phyloP scores from a whole-genome alignment of 768 basidiomycete genomes.

The Boletus barrowsii region DNA sequence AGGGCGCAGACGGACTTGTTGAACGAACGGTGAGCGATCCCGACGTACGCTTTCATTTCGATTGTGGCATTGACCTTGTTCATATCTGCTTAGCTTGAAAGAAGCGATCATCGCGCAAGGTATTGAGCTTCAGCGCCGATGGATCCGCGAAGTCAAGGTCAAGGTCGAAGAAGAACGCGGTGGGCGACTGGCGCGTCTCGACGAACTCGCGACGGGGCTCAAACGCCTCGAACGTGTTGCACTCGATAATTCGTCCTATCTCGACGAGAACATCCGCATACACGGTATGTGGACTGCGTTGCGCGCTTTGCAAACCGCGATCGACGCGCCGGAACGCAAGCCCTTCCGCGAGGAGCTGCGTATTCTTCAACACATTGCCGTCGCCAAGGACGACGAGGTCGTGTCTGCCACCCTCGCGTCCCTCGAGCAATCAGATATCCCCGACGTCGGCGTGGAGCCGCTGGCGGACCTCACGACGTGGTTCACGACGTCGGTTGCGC shows the following conservation, averaged over 20 bases:
- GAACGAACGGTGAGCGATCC: conserved; percentile 76
- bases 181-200: conserved; percentile 90
- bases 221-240: conserved; percentile 90
- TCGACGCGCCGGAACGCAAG: conserved; percentile 63
- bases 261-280: conserved; percentile 90
- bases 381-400: conserved; percentile 68
- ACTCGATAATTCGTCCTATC: conserved; percentile 83
- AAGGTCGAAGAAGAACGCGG: conserved; percentile 96
- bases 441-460: conserved; percentile 82
- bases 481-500: conserved; percentile 82
- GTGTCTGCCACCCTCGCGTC: conserved; percentile 64
- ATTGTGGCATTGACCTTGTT: neutral
- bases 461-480: conserved; percentile 87
- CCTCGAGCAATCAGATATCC: conserved; percentile 67
- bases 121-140: conserved; percentile 93
- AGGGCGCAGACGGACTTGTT: conserved; percentile 88
- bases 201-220: conserved; percentile 84
- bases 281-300: conserved; percentile 93
- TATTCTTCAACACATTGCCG: conserved; percentile 70
- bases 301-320: conserved; percentile 69
- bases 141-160: conserved; percentile 95
- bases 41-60: neutral
- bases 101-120: conserved; percentile 96
- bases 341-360: conserved; percentile 92
- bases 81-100: conserved; percentile 58